Conservation (phyloP, 2,329 filamentous ascomycete species). For the Claviceps capensis region DNA sequence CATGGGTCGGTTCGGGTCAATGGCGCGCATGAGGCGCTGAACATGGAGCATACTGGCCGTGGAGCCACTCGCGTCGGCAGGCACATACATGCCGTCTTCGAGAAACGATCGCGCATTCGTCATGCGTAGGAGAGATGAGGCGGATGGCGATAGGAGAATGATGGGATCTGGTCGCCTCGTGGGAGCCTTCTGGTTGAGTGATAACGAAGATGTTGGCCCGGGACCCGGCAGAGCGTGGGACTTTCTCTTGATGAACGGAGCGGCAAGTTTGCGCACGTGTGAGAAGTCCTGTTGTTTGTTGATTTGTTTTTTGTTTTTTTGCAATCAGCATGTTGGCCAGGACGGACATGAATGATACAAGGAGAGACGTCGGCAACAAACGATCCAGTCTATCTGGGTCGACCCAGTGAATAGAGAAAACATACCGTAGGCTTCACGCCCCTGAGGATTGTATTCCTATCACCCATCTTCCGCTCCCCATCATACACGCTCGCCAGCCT, state of each 20-base stretch:
- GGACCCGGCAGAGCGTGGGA: conserved; percentile 26
- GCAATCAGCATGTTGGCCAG: too few species aligned
- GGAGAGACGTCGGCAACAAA: too few species aligned
- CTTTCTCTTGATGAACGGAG: conserved; percentile 58
- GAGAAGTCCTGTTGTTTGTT: conserved; percentile 63
- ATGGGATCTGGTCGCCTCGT: conserved; percentile 60
- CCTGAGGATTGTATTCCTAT: conserved; percentile 76
- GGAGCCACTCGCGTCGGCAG: conserved; percentile 53
- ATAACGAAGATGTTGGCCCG: conserved; percentile 30
- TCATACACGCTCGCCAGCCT: conserved; percentile 79
- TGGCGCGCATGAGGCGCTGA: conserved; percentile 57
- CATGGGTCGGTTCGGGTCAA: conserved; percentile 59
- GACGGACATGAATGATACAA: too few species aligned
- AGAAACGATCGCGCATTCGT: conserved; percentile 94
- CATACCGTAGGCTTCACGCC: conserved; percentile 80
- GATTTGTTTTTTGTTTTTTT: not conserved
- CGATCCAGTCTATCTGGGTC: too few species aligned
- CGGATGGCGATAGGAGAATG: conserved; percentile 91
- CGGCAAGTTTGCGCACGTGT: conserved; percentile 75
- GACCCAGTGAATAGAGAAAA: conserved; percentile 5
- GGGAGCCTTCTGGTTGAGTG: conserved; percentile 39
- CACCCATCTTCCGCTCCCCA: conserved; percentile 80
- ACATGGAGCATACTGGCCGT: conserved; percentile 75
- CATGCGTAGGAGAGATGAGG: conserved; percentile 86
- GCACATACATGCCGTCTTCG: conserved; percentile 67